Evolutionary conservation across 2,329 filamentous ascomycete species (phyloP).

Genomic region (Phialocephala subalpina): DNA sequence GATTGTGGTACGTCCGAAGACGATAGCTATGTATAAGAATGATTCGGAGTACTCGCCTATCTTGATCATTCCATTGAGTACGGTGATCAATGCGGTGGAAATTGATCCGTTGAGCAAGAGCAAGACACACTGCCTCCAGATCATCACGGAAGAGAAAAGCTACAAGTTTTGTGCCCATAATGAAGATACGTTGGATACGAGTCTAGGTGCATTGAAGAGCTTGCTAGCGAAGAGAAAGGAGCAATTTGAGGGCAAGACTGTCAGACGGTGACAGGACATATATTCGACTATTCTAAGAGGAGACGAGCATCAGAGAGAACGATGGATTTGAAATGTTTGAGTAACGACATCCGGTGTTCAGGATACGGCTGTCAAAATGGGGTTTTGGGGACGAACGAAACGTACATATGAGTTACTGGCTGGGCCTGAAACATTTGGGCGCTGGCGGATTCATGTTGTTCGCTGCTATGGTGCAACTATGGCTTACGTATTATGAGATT

Average conservation of each 20-base stretch:
- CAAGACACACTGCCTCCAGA: conserved; percentile 87
- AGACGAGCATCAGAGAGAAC: not conserved
- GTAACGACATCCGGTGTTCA: conserved; percentile 5
- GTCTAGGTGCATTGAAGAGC: conserved; percentile 92
- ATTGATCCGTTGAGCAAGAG: conserved; percentile 87
- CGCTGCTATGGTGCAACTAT: not conserved
- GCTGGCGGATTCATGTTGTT: conserved; percentile 2
- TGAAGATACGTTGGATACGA: conserved; percentile 84
- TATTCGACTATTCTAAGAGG: not conserved
- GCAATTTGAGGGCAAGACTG: conserved; percentile 24
- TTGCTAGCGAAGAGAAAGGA: conserved; percentile 76
- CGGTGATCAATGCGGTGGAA: conserved; percentile 89
- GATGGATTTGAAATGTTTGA: conserved; percentile 1
- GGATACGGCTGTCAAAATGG: conserved; percentile 1
- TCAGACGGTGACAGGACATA: conserved; percentile 16
- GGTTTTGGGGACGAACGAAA: not conserved
- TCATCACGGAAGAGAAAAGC: conserved; percentile 92
- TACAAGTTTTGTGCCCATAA: conserved; percentile 79
- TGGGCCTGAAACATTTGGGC: conserved; percentile 16
- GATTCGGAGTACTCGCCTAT: conserved; percentile 88
- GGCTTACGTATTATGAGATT: conserved; percentile 19
- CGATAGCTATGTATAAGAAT: conserved; percentile 91
- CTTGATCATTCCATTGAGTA: conserved; percentile 80
- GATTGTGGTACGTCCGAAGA: conserved; percentile 87
- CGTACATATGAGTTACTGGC: conserved; percentile 24